Conservation (phyloP, 441 rosid species). For the Populus hybrid region DNA sequence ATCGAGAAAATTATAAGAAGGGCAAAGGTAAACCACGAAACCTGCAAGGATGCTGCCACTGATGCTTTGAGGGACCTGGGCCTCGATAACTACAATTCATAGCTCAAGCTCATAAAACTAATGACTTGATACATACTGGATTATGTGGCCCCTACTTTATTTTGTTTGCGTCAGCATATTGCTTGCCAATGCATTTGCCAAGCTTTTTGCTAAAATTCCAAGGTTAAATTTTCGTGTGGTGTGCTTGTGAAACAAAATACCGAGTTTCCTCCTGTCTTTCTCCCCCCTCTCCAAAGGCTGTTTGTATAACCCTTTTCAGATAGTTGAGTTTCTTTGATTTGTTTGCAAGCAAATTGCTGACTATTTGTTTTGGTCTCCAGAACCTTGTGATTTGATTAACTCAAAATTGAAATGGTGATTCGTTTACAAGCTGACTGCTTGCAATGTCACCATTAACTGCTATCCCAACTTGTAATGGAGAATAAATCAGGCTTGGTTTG, state of each 20-base stretch:
- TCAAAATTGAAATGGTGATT: background rate
- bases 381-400: background rate
- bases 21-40: constrained; percentile 68
- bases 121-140: background rate
- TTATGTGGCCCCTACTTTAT: background rate
- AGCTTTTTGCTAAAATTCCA: background rate
- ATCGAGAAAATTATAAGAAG: constrained; percentile 65
- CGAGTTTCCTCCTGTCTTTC: background rate
- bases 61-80: constrained; percentile 95
- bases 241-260: background rate
- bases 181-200: too few relatives aligned
- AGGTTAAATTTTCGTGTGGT: background rate
- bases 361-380: background rate
- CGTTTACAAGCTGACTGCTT: background rate
- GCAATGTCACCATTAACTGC: background rate
- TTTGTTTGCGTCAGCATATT: background rate
- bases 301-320: background rate
- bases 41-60: constrained; percentile 74
- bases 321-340: background rate
- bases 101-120: constrained; percentile 6
- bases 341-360: background rate
- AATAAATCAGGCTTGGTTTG: background rate
- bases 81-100: constrained; percentile 68
- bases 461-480: background rate
- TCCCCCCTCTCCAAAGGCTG: background rate